These are phyloP conservation scores for Pichia sp. DNA, from an alignment of 1,139 yeast genomes.

Conservation along the genomic window DNA sequence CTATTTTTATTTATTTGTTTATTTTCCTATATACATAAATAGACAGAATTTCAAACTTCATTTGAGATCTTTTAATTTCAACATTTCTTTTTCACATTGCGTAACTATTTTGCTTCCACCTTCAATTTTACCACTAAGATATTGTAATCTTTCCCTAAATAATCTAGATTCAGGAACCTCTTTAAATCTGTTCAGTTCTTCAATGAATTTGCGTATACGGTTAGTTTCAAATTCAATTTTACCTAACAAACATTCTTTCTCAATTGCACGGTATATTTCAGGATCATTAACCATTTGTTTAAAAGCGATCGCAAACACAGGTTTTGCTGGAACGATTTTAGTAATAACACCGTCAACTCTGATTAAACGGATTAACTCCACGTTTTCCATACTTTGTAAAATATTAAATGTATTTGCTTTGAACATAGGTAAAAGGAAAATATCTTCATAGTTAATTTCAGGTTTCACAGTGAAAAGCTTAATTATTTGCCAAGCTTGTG, in stretches of 20 bases:
- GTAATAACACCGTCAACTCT: slow-evolving; percentile 71
- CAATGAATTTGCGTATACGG: slow-evolving; percentile 61
- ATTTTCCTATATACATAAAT: too few relatives aligned
- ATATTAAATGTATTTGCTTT: slow-evolving; percentile 51
- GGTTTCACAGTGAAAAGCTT: slow-evolving; percentile 51
- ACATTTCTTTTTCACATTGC: slow-evolving; percentile 22
- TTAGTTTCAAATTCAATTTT: slow-evolving; percentile 56
- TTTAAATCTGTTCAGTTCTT: slow-evolving; percentile 58
- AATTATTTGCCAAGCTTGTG: slow-evolving; percentile 86
- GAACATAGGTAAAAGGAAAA: slow-evolving; percentile 58
- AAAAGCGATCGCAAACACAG: slow-evolving; percentile 80
- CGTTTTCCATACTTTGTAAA: slow-evolving; percentile 67
- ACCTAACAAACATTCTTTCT: slow-evolving; percentile 50
- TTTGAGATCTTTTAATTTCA: slow-evolving; percentile 8
- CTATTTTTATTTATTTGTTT: too few relatives aligned
- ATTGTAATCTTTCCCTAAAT: slow-evolving; percentile 56
- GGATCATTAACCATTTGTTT: slow-evolving; percentile 52
- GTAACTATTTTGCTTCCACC: slow-evolving; percentile 41
- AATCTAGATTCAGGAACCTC: slow-evolving; percentile 37
- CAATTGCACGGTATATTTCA: slow-evolving; percentile 55
- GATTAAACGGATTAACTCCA: slow-evolving; percentile 63
- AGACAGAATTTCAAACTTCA: not conserved
- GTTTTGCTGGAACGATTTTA: slow-evolving; percentile 72
- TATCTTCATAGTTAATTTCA: slow-evolving; percentile 42
- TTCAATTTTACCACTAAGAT: slow-evolving; percentile 59